A percentile compares a stretch with the other conserved stretches of the same genome.
Conservation (phyloP, 139 green algal genomes). For the Micractinium sp. region DNA sequence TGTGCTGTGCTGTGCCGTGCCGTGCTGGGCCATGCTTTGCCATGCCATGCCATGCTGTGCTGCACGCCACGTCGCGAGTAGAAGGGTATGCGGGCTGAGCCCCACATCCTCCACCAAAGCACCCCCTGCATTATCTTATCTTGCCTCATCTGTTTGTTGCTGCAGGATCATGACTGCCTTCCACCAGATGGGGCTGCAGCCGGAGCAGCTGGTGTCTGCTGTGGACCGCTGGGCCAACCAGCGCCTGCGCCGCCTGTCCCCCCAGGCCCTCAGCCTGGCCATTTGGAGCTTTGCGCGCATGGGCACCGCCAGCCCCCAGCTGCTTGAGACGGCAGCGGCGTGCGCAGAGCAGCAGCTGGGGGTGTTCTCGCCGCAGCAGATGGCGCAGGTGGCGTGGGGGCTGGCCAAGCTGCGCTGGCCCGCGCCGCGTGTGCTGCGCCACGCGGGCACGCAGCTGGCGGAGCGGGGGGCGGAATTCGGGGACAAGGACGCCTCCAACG, state of each 20-base stretch:
- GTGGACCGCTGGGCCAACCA: constrained; percentile 42
- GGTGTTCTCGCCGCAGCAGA: constrained; percentile 13
- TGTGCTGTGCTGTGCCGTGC: too few species aligned
- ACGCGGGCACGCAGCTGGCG: constrained; percentile 18
- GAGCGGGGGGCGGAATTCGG: constrained; percentile 1
- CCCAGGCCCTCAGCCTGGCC: constrained; percentile 33
- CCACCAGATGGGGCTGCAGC: constrained; percentile 42
- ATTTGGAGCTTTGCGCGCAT: constrained; percentile 45
- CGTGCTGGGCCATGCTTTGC: too few species aligned
- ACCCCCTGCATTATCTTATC: background rate
- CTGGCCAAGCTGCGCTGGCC: constrained; percentile 45
- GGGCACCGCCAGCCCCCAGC: constrained; percentile 23
- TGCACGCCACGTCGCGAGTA: too few species aligned
- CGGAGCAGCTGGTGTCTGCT: constrained; percentile 31
- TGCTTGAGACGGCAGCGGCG: constrained; percentile 34
- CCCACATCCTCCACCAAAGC: background rate
- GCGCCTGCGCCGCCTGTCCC: constrained; percentile 28
- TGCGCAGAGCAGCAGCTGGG: constrained; percentile 22
- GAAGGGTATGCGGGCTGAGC: too few species aligned
- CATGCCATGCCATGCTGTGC: too few species aligned
- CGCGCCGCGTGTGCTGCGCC: constrained; percentile 15
- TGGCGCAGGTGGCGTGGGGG: constrained; percentile 41
- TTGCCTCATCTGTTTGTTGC: background rate
- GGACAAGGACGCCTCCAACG: constrained; percentile 40
- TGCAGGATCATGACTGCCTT: constrained; percentile 40